Conservation (phyloP, 192 early-diverging fungal species). For the Coemansia sp. region DNA sequence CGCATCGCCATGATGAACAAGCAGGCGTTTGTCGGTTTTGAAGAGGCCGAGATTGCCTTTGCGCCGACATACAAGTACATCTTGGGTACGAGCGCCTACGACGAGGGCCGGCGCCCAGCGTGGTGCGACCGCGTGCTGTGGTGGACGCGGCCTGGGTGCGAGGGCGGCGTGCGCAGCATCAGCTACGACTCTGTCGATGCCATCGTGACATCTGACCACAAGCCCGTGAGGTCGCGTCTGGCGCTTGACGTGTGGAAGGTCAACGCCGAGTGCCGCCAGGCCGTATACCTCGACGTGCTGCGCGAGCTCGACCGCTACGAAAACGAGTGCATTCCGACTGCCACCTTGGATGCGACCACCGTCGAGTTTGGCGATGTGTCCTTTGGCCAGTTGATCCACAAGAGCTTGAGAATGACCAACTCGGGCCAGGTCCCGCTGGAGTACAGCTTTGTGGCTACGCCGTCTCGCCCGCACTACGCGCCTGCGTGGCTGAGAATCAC, state of each 20-base stretch:
- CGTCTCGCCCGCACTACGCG: slow-evolving; percentile 57
- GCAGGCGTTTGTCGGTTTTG: slow-evolving; percentile 83
- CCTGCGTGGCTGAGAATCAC: slow-evolving; percentile 77
- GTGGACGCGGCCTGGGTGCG: slow-evolving; percentile 64
- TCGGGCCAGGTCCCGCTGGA: slow-evolving; percentile 73
- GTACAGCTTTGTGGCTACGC: slow-evolving; percentile 75
- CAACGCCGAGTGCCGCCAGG: slow-evolving; percentile 59
- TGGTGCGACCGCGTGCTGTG: slow-evolving; percentile 97
- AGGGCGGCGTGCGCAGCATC: slow-evolving; percentile 26
- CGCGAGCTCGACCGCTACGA: slow-evolving; percentile 79
- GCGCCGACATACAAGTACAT: slow-evolving; percentile 94
- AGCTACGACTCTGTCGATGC: slow-evolving; percentile 19
- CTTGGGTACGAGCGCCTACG: slow-evolving; percentile 78
- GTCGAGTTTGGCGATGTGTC: slow-evolving; percentile 76
- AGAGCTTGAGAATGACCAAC: slow-evolving; percentile 68
- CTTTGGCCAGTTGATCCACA: slow-evolving; percentile 57
- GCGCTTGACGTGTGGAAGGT: slow-evolving; percentile 68
- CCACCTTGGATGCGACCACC: slow-evolving; percentile 60
- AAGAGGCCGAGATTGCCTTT: slow-evolving; percentile 80
- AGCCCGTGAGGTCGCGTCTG: slow-evolving; percentile 82
- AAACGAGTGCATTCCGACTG: slow-evolving; percentile 78
- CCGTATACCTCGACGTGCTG: slow-evolving; percentile 63
- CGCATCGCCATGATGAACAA: slow-evolving; percentile 62
- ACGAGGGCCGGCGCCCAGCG: slow-evolving; percentile 84
- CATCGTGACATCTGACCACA: slow-evolving; percentile 72